phyloP scores from a whole-genome alignment of 2,329 filamentous ascomycete species.

The Talaromyces sp. region DNA sequence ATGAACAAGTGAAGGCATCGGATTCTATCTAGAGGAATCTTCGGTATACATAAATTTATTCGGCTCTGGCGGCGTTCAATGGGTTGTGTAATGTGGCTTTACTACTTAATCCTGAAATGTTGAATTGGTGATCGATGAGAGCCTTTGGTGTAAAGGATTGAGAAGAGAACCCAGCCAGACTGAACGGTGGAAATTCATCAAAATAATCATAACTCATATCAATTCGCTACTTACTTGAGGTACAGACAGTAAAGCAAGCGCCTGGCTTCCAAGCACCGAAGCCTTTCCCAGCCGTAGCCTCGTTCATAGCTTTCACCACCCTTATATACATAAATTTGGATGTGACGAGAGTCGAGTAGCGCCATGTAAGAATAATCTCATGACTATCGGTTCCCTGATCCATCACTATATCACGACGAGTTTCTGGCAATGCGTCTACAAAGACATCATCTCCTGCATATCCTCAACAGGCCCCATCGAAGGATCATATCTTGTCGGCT shows the following conservation, averaged over 20 bases:
- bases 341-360: not conserved
- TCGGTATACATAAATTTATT: not conserved
- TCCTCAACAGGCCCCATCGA: conserved; percentile 10
- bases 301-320: too few relatives aligned
- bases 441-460: conserved; percentile 13
- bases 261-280: too few relatives aligned
- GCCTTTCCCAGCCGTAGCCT: too few relatives aligned
- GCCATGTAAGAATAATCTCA: not conserved
- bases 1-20: not conserved
- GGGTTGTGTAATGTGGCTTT: not conserved
- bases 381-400: not conserved
- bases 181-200: too few relatives aligned
- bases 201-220: too few relatives aligned
- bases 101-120: not conserved
- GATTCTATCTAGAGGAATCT: not conserved
- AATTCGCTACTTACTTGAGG: too few relatives aligned
- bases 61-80: not conserved
- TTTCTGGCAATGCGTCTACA: not conserved
- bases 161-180: not conserved
- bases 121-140: not conserved
- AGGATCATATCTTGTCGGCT: conserved; percentile 2
- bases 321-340: not conserved
- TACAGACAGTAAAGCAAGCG: too few relatives aligned
- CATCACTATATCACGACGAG: not conserved
- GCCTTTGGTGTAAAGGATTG: not conserved